These are phyloP conservation scores for Plasmopara halstedii DNA, from an alignment of 352 stramenopile species.

Conservation along the genomic window DNA sequence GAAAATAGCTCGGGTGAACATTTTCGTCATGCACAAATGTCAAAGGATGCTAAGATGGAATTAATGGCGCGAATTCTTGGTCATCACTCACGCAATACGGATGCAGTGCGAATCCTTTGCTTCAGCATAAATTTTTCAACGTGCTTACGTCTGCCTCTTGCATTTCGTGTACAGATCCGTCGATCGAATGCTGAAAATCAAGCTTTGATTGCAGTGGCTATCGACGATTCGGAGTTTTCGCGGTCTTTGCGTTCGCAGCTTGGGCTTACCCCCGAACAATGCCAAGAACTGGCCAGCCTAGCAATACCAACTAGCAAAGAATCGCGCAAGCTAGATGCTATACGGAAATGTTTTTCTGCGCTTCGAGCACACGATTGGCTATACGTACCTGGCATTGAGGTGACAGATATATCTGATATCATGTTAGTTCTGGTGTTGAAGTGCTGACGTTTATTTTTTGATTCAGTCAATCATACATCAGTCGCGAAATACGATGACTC, in stretches of 20 bases:
- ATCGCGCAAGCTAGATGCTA: conserved; percentile 64
- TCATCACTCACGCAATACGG: conserved; percentile 68
- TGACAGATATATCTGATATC: conserved; percentile 16
- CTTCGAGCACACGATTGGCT: conserved; percentile 80
- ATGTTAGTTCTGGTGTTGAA: not conserved
- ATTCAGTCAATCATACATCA: conserved; percentile 67
- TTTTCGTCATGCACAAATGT: conserved; percentile 72
- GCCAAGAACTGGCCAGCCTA: conserved; percentile 42
- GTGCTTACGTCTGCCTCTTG: not conserved
- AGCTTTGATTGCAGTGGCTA: conserved; percentile 54
- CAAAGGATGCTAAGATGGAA: conserved; percentile 80
- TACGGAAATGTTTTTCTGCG: conserved; percentile 82
- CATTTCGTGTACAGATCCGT: conserved; percentile 39
- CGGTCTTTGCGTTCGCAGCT: conserved; percentile 43
- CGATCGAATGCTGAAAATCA: conserved; percentile 80
- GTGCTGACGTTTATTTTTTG: conserved; percentile 1
- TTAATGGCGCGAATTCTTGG: conserved; percentile 68
- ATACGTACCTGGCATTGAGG: conserved; percentile 78
- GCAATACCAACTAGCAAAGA: conserved; percentile 47
- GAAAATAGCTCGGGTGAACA: conserved; percentile 76
- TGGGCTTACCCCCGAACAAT: conserved; percentile 65
- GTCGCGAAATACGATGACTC: conserved; percentile 67
- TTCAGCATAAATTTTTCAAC: not conserved
- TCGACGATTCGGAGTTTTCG: conserved; percentile 56
- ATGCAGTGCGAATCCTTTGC: conserved; percentile 36